Evolutionary conservation across 495 filamentous ascomycete genomes (phyloP), one percentile per base, ranked within the genome.

Genomic region (Xylaria flabelliformis): DNA sequence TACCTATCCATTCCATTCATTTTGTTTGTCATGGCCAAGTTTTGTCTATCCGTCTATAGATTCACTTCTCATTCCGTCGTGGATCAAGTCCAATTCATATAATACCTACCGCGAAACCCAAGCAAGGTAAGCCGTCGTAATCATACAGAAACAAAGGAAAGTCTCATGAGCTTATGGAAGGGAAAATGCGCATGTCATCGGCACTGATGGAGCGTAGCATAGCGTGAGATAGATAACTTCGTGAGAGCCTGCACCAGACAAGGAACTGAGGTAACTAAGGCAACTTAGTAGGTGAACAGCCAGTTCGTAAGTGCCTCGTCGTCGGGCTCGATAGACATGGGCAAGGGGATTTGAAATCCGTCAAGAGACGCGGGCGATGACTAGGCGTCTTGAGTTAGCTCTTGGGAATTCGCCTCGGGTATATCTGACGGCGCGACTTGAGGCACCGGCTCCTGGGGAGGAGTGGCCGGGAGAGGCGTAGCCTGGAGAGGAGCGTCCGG

Each of bases 341-440:
- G 9, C 24, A 36, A 53, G 69, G 39, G 17, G 15, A 34, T 34
- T 29, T 6, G 9, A 21, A 64, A 46, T 44, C 24, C 34, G 32
- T 64, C 36, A 44, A 36, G 70, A 72, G 42, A 17, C 46, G 63
- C 26, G 10, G 29, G 63, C 70, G 70, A 65, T 72, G 51, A 72
- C 70, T 72, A 72, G 70, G 63, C 70, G 63, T 66, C 41, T 48
- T 67, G 51, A 48, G 61, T 15, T 5, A n/a, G 55, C 56, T 71
- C 69, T 44, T 65, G 50, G 21, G 69, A 10, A 71, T 36, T 46
- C 24, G 50, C 17, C 34, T 66, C 69, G 21, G 69, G 17, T 36
- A 39, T 39, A 9, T 41, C 51, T 21, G 41, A 3, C n/a, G 59
- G 21, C 13, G 51, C 26, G 44, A 53, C 39, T 21, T 71, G 39